Evolutionary conservation across 257 asterid species (phyloP).

Genomic region (Solanum infundibuliforme): DNA sequence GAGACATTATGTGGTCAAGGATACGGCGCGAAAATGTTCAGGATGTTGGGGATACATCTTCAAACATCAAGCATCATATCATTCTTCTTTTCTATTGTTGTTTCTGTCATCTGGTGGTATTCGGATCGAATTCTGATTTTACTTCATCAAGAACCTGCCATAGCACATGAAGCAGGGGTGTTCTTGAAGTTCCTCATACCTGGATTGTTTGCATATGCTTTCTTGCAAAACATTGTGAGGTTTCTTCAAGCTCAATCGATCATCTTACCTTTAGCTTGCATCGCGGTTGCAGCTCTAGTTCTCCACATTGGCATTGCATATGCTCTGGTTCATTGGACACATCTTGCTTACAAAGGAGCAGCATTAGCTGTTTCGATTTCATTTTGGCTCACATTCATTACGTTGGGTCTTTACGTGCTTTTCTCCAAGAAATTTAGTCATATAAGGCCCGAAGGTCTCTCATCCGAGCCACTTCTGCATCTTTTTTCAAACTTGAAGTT

Average conservation of each 20-base stretch:
- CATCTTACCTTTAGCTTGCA: constrained; percentile 37
- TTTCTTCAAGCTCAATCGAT: constrained; percentile 66
- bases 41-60: constrained; percentile 48
- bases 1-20: constrained; percentile 91
- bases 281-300: constrained; percentile 37
- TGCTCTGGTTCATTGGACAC: constrained; percentile 30
- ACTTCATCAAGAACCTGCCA: constrained; percentile 49
- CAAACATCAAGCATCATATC: constrained; percentile 67
- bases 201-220: constrained; percentile 41
- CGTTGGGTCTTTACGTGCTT: constrained; percentile 33
- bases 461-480: constrained; percentile 23
- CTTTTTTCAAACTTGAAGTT: constrained; percentile 27
- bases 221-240: constrained; percentile 52
- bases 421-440: constrained; percentile 23
- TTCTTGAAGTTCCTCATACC: constrained; percentile 25
- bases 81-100: constrained; percentile 9
- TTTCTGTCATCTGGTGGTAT: constrained; percentile 57
- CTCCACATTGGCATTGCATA: constrained; percentile 46
- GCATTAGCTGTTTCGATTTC: constrained; percentile 60
- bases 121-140: constrained; percentile 30
- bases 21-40: constrained; percentile 50
- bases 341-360: constrained; percentile 46
- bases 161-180: constrained; percentile 42
- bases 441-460: constrained; percentile 44
- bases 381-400: constrained; percentile 41